A percentile compares a stretch with the other conserved stretches of the same genome.
phyloP scores from a whole-genome alignment of 2,329 filamentous ascomycete genomes.

The Metarhizium robertsii region DNA sequence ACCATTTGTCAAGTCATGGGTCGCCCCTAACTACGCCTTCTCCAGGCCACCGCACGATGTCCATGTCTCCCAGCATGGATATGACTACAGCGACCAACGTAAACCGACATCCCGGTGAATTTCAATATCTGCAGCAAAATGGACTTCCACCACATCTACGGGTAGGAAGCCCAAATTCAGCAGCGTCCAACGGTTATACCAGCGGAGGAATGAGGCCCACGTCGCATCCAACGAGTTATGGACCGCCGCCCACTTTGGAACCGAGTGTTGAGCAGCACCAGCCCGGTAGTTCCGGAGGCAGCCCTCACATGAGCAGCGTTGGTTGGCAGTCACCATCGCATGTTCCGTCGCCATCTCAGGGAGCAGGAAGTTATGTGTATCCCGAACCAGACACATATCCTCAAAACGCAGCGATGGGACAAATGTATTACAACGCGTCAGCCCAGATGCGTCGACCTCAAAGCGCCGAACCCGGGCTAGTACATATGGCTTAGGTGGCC shows the following conservation, averaged over 20 bases:
- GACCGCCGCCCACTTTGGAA: constrained; percentile 77
- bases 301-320: constrained; percentile 73
- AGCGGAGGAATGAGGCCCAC: constrained; percentile 55
- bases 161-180: constrained; percentile 60
- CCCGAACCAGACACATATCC: constrained; percentile 71
- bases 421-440: constrained; percentile 65
- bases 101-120: constrained; percentile 55
- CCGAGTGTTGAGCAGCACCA: constrained; percentile 73
- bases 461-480: constrained; percentile 57
- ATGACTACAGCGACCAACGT: constrained; percentile 59
- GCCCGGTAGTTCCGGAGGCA: constrained; percentile 64
- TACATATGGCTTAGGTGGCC: constrained; percentile 29
- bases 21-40: constrained; percentile 76
- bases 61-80: constrained; percentile 71
- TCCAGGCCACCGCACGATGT: constrained; percentile 67
- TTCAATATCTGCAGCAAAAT: constrained; percentile 62
- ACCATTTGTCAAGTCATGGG: constrained; percentile 60
- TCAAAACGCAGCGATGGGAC: constrained; percentile 47
- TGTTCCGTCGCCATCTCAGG: constrained; percentile 60
- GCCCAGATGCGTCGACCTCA: constrained; percentile 59
- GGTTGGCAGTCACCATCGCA: constrained; percentile 85
- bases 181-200: constrained; percentile 46
- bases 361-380: constrained; percentile 62
- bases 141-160: constrained; percentile 79
- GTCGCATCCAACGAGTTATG: constrained; percentile 75